Conservation (phyloP, 257 asterid genomes). For the Nemophila menziesii region DNA sequence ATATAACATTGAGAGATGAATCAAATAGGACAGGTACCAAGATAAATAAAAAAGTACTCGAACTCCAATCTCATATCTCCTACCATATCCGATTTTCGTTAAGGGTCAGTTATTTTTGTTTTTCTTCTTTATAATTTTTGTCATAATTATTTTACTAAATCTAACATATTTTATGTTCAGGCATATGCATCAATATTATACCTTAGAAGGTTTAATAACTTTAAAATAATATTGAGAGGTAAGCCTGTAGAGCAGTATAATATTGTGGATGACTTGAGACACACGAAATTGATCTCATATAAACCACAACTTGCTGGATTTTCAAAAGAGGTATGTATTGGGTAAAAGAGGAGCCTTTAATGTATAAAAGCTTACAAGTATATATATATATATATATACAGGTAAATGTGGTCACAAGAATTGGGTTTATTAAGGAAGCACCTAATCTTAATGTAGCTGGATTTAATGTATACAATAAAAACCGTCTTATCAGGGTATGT, state of each 20-base stretch:
- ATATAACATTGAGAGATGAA: slow-evolving; percentile 83
- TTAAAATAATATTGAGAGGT: slow-evolving; percentile 69
- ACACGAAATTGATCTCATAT: slow-evolving; percentile 42
- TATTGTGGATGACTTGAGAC: slow-evolving; percentile 57
- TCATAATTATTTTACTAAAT: slow-evolving; percentile 9
- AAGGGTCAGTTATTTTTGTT: slow-evolving; percentile 37
- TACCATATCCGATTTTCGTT: slow-evolving; percentile 71
- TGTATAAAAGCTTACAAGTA: not conserved
- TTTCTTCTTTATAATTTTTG: slow-evolving; percentile 7
- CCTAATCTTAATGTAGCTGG: slow-evolving; percentile 59
- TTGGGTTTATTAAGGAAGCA: slow-evolving; percentile 84
- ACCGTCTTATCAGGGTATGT: slow-evolving; percentile 84
- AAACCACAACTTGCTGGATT: slow-evolving; percentile 45
- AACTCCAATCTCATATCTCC: slow-evolving; percentile 74
- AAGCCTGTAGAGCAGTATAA: slow-evolving; percentile 64
- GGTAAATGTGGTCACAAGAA: slow-evolving; percentile 39
- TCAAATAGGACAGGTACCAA: slow-evolving; percentile 42
- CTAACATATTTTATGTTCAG: slow-evolving; percentile 30
- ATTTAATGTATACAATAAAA: slow-evolving; percentile 82
- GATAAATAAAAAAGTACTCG: slow-evolving; percentile 27
- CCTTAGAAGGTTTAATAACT: slow-evolving; percentile 56
- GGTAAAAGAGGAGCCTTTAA: not conserved
- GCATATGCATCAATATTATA: slow-evolving; percentile 83
- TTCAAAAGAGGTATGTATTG: slow-evolving; percentile 46
- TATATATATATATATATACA: no score